Evolutionary conservation across 768 basidiomycete genomes (phyloP).

Genomic region (Leucosporidium yakuticum): DNA sequence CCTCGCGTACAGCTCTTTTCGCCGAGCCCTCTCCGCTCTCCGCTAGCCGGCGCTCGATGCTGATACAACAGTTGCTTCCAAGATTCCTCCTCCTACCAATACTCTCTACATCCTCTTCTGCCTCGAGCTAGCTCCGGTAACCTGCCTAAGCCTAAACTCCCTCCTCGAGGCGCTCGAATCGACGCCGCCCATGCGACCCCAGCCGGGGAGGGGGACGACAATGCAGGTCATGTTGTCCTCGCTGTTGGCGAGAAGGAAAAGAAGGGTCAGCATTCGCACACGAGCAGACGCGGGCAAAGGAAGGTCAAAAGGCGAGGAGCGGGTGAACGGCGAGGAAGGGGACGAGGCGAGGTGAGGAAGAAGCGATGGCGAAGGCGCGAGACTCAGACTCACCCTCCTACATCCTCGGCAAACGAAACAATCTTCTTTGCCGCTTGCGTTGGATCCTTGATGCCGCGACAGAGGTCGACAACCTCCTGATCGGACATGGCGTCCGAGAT

Average conservation of each 20-base stretch:
- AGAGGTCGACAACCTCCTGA: conserved; percentile 88
- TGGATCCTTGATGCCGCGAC: conserved; percentile 59
- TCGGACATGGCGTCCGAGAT: conserved; percentile 85
- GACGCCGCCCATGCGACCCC: conserved; percentile 72
- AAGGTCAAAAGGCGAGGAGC: not conserved
- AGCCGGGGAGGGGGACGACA: conserved; percentile 85
- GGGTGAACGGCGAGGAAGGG: not conserved
- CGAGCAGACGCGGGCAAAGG: no score
- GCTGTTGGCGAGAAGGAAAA: conserved; percentile 48
- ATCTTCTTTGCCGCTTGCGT: conserved; percentile 75
- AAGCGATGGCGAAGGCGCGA: not conserved
- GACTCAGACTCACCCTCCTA: conserved; percentile 33
- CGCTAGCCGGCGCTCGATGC: not conserved
- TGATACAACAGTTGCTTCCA: not conserved
- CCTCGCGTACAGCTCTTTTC: no score
- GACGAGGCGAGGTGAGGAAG: not conserved
- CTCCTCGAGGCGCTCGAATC: conserved; percentile 77
- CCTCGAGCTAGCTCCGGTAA: conserved; percentile 41
- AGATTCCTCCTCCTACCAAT: not conserved
- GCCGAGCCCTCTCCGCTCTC: no score
- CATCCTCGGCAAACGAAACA: conserved; percentile 75
- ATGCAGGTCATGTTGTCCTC: conserved; percentile 89
- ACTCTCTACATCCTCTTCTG: conserved; percentile 41
- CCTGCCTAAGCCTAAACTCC: conserved; percentile 59
- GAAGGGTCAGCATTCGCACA: no score